A percentile compares a stretch with the other conserved stretches of the same genome.
Conservation (phyloP, 495 filamentous ascomycete genomes). For the Podospora tetraspora region DNA sequence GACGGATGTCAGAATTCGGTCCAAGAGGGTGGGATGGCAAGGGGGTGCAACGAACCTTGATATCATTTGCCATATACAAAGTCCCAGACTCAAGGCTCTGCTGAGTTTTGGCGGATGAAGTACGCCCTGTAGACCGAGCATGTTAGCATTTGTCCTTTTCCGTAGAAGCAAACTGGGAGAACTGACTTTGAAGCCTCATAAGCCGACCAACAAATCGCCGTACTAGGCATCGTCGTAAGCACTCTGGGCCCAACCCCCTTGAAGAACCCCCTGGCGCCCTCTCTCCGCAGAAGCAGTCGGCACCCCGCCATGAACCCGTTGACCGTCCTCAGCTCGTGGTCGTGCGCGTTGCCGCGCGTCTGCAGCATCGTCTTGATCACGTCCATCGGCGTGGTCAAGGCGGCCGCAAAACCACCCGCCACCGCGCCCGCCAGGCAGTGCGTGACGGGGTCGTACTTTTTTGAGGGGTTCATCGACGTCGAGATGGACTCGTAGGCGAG, state of each 20-base stretch:
- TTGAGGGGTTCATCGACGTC: constrained; percentile 80
- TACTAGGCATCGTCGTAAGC: constrained; percentile 95
- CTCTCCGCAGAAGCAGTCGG: constrained; percentile 72
- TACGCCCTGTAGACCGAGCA: constrained; percentile 40
- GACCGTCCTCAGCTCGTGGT: constrained; percentile 77
- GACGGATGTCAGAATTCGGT: not conserved
- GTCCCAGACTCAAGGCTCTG: constrained; percentile 1
- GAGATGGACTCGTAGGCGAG: constrained; percentile 95
- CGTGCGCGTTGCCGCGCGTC: constrained; percentile 76
- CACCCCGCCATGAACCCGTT: constrained; percentile 79
- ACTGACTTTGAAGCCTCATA: constrained; percentile 55
- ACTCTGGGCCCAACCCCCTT: constrained; percentile 87
- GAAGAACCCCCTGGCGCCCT: constrained; percentile 84
- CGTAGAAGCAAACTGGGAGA: not conserved
- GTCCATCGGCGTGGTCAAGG: constrained; percentile 89
- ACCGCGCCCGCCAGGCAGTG: constrained; percentile 89
- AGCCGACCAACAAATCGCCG: constrained; percentile 94
- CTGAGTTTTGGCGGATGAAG: constrained; percentile 49
- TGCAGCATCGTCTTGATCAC: constrained; percentile 97
- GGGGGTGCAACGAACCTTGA: not conserved
- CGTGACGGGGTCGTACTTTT: constrained; percentile 81
- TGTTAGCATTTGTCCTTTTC: constrained; percentile 14
- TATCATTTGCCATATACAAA: not conserved
- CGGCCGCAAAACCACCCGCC: constrained; percentile 89
- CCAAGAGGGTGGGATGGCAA: not conserved